Evolutionary conservation across 352 stramenopile species (phyloP), one percentile per base, ranked within the genome.

Genomic region (Aphanomyces astaci): DNA sequence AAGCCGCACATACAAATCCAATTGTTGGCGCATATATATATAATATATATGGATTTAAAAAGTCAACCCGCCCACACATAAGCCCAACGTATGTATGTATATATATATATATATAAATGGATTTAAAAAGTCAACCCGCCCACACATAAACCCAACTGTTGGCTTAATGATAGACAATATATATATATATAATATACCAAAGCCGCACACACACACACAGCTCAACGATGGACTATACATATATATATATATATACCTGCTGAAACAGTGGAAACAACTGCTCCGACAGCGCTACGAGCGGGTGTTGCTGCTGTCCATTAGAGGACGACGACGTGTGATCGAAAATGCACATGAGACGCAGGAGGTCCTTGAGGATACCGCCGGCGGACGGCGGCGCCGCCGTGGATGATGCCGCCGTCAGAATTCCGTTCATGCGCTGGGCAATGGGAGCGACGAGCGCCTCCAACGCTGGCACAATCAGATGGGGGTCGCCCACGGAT

Each of bases 281-380:
- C 69, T 92, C 83, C 9, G 86, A 93, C 28, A 95, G 71, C 71
- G 82, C 73, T 30, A 92, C 68, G 2, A 95, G 70, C 13, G 84
- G 63, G 51, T 63, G 63, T 63, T 25, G 24, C 19, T 40, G n/a
- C n/a, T n/a, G n/a, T 19, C 15, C 40, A 27, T 33, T 27, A 48
- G 62, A 64, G 15, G 60, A 46, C 2, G 45, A 24, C 40, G 60
- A 59, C 17, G 92, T 72, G 45, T 92, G 85, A 60, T 95, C 86
- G 63, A 93, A 95, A 33, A 93, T 75, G 72, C 83, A 88, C 43
- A 95, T 88, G n/a, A 93, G 72, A 2, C 86, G 83, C 43, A 92
- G 66, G 52, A 95, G 71, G 46, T 95, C 84, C 54, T 82, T 78
- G 22, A 86, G 78, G 4, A 78, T 79, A 3, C 80, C 60, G 17